Conservation (phyloP, 495 filamentous ascomycete genomes). For the Hypoxylon crocopeplum region DNA sequence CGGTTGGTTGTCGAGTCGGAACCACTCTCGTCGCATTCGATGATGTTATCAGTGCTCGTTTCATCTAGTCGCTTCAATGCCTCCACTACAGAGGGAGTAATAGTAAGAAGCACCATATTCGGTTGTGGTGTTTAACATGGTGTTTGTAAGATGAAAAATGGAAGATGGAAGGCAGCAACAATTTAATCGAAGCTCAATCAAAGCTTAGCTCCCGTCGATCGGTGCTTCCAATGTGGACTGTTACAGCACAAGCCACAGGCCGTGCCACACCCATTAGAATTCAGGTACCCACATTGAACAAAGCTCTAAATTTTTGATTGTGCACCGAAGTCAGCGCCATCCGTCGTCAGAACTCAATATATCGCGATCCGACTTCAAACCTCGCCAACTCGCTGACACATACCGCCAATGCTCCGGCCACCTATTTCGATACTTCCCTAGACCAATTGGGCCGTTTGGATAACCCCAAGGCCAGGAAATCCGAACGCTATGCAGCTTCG, state of each 20-base stretch:
- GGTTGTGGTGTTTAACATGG: conserved; percentile 17
- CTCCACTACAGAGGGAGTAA: conserved; percentile 72
- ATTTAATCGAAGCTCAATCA: background rate
- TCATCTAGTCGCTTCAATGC: conserved; percentile 58
- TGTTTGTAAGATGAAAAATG: background rate
- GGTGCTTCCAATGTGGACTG: too few relatives aligned
- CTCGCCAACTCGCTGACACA: too few relatives aligned
- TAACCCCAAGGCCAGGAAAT: conserved; percentile 26
- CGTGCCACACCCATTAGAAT: too few relatives aligned
- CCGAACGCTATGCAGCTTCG: conserved; percentile 49
- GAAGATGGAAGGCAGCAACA: background rate
- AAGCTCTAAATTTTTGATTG: too few relatives aligned
- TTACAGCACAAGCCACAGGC: too few relatives aligned
- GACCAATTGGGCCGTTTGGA: conserved; percentile 38
- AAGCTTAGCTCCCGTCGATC: too few relatives aligned
- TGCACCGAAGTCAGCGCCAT: too few relatives aligned
- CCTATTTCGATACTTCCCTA: conserved; percentile 14
- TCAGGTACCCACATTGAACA: too few relatives aligned
- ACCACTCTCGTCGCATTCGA: conserved; percentile 1
- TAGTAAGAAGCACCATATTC: conserved; percentile 78
- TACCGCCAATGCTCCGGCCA: conserved; percentile 25
- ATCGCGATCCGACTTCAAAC: background rate
- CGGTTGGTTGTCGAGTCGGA: conserved; percentile 15
- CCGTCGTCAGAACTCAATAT: background rate
- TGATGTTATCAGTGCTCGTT: background rate